Percentiles rank a stretch among this genome's conserved stretches.
phyloP scores from a whole-genome alignment of 768 basidiomycete species.

The Phanerochaete carnosa region DNA sequence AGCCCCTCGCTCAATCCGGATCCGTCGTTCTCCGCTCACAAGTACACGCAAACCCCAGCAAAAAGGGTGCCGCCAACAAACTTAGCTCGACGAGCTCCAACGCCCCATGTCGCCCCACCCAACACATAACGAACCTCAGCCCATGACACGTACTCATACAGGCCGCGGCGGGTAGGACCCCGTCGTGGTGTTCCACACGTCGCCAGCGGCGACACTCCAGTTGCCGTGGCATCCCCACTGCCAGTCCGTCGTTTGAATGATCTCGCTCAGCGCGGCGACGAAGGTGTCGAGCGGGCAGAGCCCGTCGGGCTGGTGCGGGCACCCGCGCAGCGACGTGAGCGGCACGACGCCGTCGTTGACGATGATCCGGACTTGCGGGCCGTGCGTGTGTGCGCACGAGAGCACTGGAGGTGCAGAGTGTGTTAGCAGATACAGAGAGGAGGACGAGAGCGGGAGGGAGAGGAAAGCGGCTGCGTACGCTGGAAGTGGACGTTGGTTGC shows the following conservation, averaged over 20 bases:
- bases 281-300: constrained; percentile 78
- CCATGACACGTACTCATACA: not conserved
- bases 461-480: constrained; percentile 40
- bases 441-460: not conserved
- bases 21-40: too few relatives aligned
- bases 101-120: too few relatives aligned
- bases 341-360: constrained; percentile 88
- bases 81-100: too few relatives aligned
- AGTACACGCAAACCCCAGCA: too few relatives aligned
- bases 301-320: constrained; percentile 68
- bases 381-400: constrained; percentile 24
- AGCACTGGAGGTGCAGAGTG: constrained; percentile 21
- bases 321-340: constrained; percentile 72
- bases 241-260: constrained; percentile 71
- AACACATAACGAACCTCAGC: too few relatives aligned
- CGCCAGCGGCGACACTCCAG: constrained; percentile 68
- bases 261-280: constrained; percentile 63
- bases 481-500: constrained; percentile 89
- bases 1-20: too few relatives aligned
- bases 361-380: constrained; percentile 71
- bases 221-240: constrained; percentile 70
- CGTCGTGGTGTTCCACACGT: constrained; percentile 69
- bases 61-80: too few relatives aligned
- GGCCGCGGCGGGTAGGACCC: constrained; percentile 50
- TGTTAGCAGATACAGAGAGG: not conserved